These are phyloP conservation scores for Chlorella sp. DNA, from an alignment of 139 green algal species.

Conservation along the genomic window DNA sequence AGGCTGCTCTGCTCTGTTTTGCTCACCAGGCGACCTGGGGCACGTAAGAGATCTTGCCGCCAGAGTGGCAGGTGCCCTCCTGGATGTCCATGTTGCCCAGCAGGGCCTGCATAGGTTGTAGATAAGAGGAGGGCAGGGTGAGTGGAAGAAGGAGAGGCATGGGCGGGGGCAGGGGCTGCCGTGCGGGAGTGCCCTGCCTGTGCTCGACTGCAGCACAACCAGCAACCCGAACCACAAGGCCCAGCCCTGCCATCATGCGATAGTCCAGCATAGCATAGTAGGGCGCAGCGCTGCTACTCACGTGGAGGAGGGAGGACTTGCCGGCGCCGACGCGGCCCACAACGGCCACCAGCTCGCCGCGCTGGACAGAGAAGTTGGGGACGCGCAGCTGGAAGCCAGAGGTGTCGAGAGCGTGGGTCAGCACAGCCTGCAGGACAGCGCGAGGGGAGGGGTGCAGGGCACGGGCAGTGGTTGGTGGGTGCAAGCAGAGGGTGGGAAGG, in stretches of 20 bases:
- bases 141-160: too few relatives aligned
- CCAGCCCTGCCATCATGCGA: too few relatives aligned
- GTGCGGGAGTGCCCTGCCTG: too few relatives aligned
- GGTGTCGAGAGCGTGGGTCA: constrained; percentile 55
- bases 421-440: constrained; percentile 37
- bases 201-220: too few relatives aligned
- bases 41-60: constrained; percentile 78
- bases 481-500: not conserved
- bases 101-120: constrained; percentile 65
- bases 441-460: not conserved
- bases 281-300: too few relatives aligned
- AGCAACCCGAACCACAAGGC: too few relatives aligned
- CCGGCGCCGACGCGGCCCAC: constrained; percentile 82
- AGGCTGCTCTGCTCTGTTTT: too few relatives aligned
- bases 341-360: constrained; percentile 73
- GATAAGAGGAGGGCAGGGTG: too few relatives aligned
- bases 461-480: not conserved
- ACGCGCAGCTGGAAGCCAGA: constrained; percentile 52
- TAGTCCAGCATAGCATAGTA: too few relatives aligned
- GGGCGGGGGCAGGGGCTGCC: too few relatives aligned
- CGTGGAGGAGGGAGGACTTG: constrained; percentile 70
- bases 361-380: constrained; percentile 60
- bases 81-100: constrained; percentile 72
- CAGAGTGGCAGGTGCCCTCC: constrained; percentile 46
- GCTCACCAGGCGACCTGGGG: constrained; percentile 78